A percentile compares a stretch with the other conserved stretches of the same genome.
Evolutionary conservation across 495 filamentous ascomycete species (phyloP).

Genomic region (Wilcoxina mikolae): DNA sequence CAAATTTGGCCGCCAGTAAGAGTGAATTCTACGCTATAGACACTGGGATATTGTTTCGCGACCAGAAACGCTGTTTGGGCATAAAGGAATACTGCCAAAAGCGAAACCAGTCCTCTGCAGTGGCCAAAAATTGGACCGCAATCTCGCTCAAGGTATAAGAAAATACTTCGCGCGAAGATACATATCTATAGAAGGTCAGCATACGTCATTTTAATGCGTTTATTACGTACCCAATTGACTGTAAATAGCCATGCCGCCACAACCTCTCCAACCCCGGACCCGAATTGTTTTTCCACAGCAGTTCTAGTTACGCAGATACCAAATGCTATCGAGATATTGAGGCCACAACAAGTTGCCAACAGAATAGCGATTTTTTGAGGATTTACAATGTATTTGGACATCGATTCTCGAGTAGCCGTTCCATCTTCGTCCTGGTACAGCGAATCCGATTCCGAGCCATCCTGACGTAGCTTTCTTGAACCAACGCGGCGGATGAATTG

Average conservation of each 20-base stretch:
- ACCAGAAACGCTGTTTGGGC: neutral
- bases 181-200: neutral
- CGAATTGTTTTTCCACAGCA: neutral
- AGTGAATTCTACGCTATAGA: slow-evolving; percentile 11
- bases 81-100: slow-evolving; percentile 16
- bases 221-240: slow-evolving; percentile 35
- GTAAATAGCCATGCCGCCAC: slow-evolving; percentile 33
- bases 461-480: neutral
- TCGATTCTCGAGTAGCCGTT: slow-evolving; percentile 41
- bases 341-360: slow-evolving; percentile 34
- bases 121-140: neutral
- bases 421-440: slow-evolving; percentile 52
- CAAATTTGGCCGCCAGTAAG: neutral
- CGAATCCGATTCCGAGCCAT: neutral
- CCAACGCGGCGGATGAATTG: neutral
- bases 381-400: slow-evolving; percentile 33
- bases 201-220: neutral
- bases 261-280: slow-evolving; percentile 8
- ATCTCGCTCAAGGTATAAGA: neutral
- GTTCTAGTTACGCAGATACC: slow-evolving; percentile 8
- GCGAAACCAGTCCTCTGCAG: slow-evolving; percentile 18
- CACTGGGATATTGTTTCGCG: neutral
- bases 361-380: slow-evolving; percentile 27
- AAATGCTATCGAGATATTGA: slow-evolving; percentile 32
- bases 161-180: neutral